phyloP scores from a whole-genome alignment of 441 rosid genomes.

The Hypseocharis bilobata region DNA sequence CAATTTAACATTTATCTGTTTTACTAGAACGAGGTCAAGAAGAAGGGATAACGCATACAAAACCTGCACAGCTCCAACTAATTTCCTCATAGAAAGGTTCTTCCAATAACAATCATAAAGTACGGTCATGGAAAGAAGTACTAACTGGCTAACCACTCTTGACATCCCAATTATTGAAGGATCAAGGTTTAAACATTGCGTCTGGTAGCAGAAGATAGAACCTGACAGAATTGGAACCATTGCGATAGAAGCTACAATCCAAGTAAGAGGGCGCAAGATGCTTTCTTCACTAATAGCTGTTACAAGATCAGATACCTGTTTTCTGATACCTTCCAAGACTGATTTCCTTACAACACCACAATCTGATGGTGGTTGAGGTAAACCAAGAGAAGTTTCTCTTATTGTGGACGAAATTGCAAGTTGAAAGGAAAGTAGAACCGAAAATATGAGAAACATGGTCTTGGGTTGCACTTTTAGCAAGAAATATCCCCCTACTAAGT shows the following conservation, averaged over 20 bases:
- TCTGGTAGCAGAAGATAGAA: constrained; percentile 67
- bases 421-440: constrained; percentile 43
- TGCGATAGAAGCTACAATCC: constrained; percentile 61
- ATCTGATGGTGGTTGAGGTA: constrained; percentile 26
- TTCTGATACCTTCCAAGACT: constrained; percentile 35
- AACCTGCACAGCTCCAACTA: constrained; percentile 43
- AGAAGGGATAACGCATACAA: constrained; percentile 53
- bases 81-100: constrained; percentile 47
- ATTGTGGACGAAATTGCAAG: constrained; percentile 36
- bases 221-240: constrained; percentile 62
- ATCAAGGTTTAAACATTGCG: constrained; percentile 55
- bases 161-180: constrained; percentile 68
- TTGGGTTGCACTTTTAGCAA: constrained; percentile 37
- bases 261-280: constrained; percentile 42
- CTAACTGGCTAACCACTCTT: constrained; percentile 56
- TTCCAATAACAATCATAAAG: constrained; percentile 53
- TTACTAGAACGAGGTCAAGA: constrained; percentile 53
- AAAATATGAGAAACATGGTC: constrained; percentile 46
- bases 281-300: constrained; percentile 40
- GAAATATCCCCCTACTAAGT: constrained; percentile 58
- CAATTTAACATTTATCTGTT: constrained; percentile 43
- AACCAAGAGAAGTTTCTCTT: constrained; percentile 45
- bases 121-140: constrained; percentile 47
- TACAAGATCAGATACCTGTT: constrained; percentile 43
- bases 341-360: constrained; percentile 22